Conservation (phyloP, 495 filamentous ascomycete species). For the Aspergillus bridgeri region DNA sequence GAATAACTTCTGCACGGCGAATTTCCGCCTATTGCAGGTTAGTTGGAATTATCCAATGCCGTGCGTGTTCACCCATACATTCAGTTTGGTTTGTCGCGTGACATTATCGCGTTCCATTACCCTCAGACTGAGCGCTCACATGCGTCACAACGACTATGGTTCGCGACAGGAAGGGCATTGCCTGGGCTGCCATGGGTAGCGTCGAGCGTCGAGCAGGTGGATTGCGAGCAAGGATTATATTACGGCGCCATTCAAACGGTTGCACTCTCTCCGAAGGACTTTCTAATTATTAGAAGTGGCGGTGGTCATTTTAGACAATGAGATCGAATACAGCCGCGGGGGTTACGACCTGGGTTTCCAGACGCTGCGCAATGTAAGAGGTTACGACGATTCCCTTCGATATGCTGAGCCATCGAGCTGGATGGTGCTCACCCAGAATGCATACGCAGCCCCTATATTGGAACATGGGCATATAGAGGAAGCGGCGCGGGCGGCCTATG, state of each 20-base stretch:
- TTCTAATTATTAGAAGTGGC: conserved; percentile 37
- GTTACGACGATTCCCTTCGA: conserved; percentile 48
- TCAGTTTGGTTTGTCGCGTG: conserved; percentile 61
- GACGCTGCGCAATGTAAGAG: conserved; percentile 46
- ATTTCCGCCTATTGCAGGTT: conserved; percentile 64
- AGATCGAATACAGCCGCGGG: conserved; percentile 60
- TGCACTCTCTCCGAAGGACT: conserved; percentile 35
- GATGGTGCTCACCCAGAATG: conserved; percentile 64
- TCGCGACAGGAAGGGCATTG: conserved; percentile 58
- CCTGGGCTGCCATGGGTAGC: conserved; percentile 32
- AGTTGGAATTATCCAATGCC: conserved; percentile 58
- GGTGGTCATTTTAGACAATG: conserved; percentile 61
- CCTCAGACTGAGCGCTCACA: conserved; percentile 48
- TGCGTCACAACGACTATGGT: conserved; percentile 53
- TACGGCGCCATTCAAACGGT: neutral
- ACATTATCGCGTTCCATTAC: conserved; percentile 47
- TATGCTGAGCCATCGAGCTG: conserved; percentile 67
- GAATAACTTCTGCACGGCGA: conserved; percentile 53
- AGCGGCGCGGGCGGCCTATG: conserved; percentile 51
- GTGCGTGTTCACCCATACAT: conserved; percentile 60
- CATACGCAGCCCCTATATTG: conserved; percentile 56
- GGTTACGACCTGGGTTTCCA: conserved; percentile 53
- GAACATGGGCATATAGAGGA: conserved; percentile 56
- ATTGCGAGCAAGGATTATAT: neutral
- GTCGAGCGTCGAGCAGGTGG: conserved; percentile 4